Conservation (phyloP, 345 rosid species). For the Gossypium arboreum region DNA sequence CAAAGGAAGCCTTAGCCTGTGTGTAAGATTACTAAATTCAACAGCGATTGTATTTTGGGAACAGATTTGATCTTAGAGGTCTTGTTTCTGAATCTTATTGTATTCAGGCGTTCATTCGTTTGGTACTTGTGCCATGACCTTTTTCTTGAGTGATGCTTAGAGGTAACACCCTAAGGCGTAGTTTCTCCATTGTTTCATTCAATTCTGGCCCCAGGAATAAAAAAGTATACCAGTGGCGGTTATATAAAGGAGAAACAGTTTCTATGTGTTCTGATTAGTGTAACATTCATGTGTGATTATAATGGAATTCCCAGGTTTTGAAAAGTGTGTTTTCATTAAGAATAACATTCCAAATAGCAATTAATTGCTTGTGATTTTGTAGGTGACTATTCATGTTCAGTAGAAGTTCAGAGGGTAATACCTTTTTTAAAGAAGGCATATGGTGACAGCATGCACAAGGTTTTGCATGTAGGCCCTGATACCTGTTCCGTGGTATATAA, state of each 20-base stretch:
- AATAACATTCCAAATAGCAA: neutral
- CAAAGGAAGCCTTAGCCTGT: neutral
- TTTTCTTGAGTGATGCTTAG: neutral
- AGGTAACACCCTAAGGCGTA: neutral
- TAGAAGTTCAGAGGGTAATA: slow-evolving; percentile 75
- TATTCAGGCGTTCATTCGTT: neutral
- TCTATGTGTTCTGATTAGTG: neutral
- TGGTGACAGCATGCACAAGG: slow-evolving; percentile 88
- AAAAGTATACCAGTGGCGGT: neutral
- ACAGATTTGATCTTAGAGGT: neutral
- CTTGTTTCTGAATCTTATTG: neutral
- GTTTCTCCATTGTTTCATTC: neutral
- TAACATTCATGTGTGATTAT: neutral
- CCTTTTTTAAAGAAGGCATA: slow-evolving; percentile 79
- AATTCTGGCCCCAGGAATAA: neutral
- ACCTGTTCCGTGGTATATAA: slow-evolving; percentile 81
- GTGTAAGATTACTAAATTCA: neutral
- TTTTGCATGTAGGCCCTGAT: slow-evolving; percentile 93
- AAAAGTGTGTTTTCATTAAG: neutral
- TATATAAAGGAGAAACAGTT: neutral
- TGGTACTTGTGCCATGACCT: neutral
- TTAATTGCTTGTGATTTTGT: neutral
- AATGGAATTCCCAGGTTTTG: neutral
- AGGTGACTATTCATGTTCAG: slow-evolving; percentile 83
- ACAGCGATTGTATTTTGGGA: neutral